Conservation (phyloP, 1,284 basidiomycete species). For the Afroboletus lepidellus region DNA sequence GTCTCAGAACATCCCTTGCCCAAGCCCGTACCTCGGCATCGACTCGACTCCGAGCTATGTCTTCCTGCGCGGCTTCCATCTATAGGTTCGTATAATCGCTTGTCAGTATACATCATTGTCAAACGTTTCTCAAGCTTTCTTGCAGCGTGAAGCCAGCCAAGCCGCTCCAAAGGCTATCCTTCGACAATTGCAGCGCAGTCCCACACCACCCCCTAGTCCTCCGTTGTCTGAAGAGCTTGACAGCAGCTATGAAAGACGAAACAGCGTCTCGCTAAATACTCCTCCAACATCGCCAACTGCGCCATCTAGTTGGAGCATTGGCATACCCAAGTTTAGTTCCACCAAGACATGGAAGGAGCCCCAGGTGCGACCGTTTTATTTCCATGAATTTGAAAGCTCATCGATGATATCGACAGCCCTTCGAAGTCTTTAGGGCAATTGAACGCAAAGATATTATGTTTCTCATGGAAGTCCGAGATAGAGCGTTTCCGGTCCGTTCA, state of each 20-base stretch:
- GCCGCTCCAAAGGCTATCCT: conserved; percentile 53
- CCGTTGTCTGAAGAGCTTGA: conserved; percentile 18
- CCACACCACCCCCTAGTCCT: conserved; percentile 33
- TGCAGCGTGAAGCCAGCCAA: conserved; percentile 63
- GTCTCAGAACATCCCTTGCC: conserved; percentile 19
- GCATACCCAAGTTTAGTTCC: conserved; percentile 15
- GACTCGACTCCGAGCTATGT: conserved; percentile 51
- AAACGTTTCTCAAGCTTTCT: conserved; percentile 49
- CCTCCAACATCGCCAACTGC: conserved; percentile 33
- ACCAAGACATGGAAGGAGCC: conserved; percentile 53
- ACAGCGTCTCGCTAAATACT: conserved; percentile 30
- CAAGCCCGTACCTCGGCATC: conserved; percentile 31
- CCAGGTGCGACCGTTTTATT: conserved; percentile 43
- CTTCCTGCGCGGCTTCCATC: conserved; percentile 68
- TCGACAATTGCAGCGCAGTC: conserved; percentile 45
- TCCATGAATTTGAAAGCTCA: not conserved
- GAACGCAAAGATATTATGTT: conserved; percentile 72
- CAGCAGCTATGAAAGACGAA: conserved; percentile 21
- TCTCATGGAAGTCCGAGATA: conserved; percentile 77
- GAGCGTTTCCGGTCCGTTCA: conserved; percentile 63
- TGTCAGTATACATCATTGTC: conserved; percentile 15
- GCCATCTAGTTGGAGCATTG: conserved; percentile 24
- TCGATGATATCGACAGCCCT: conserved; percentile 49
- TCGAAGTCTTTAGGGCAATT: conserved; percentile 70
- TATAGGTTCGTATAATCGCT: conserved; percentile 43